Evolutionary conservation across 768 basidiomycete genomes (phyloP), one percentile per base, ranked within the genome.

Genomic region (Pluteus cervinus): DNA sequence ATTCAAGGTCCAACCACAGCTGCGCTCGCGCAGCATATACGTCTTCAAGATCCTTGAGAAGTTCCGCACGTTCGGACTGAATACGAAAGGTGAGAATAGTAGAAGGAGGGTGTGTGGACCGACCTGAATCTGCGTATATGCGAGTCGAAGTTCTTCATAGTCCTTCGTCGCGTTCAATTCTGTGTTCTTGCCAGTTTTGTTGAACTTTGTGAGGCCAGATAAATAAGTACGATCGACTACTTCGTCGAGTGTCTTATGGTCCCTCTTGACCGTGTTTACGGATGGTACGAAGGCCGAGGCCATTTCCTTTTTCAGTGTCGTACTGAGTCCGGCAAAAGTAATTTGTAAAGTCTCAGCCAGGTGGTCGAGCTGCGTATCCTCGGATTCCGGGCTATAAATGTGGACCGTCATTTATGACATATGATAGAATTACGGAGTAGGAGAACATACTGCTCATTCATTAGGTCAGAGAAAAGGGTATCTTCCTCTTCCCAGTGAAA

Each of bases 401-500:
- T 29, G 39, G 12, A 24, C 30, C 37, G 37, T 41, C 21, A 43
- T 37, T 37, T 41, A 40, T 45, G 43, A 41, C 40, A 43, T 41
- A 40, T n/a, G n/a, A n/a, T 31, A 45, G 16, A 34, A 30, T 36
- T 35, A 42, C 15, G 34, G 23, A 40, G 10, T 11, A 21, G 33
- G 5, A 35, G 29, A 17, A 42, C 57, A 44, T 52, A 69, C 70
- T 52, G 60, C 33, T 66, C 62, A 25, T 69, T 63, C 52, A 75
- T 51, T 15, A 76, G 55, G 29, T 66, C 68, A 11, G 67, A 63
- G n/a, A 73, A 61, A 23, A 77, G 60, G 2, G 73, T 73, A n/a
- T 51, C 55, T 47, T 74, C 73, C 43, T 73, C 69, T 25, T 75
- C 67, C 73, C 73, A 77, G 22, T 56, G 51, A 49, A 73, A 75